Conservation (phyloP, 345 rosid species). For the Aurinia saxatilis region DNA sequence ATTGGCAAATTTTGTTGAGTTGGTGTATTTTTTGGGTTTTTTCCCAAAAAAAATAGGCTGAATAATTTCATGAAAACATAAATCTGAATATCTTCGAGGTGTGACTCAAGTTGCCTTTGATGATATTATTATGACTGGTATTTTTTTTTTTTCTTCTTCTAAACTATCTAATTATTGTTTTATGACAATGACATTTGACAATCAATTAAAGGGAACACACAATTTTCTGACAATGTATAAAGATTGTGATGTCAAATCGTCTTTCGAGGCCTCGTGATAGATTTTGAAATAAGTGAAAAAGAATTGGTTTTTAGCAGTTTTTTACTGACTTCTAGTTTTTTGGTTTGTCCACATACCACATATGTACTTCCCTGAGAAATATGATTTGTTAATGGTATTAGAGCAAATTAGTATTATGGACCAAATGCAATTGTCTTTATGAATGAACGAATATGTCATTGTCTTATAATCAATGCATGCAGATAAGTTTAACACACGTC, state of each 20-base stretch:
- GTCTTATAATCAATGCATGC: neutral
- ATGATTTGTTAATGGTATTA: too few relatives aligned
- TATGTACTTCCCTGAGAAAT: neutral
- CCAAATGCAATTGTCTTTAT: too few relatives aligned
- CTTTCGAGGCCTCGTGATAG: neutral
- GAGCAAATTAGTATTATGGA: too few relatives aligned
- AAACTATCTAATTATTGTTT: too few relatives aligned
- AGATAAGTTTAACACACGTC: neutral
- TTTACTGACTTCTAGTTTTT: neutral
- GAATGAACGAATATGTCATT: neutral
- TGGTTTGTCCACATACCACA: neutral
- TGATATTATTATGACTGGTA: too few relatives aligned
- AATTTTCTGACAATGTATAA: neutral
- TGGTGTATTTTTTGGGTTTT: too few relatives aligned
- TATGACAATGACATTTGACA: neutral
- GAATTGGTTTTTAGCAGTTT: neutral
- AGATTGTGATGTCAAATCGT: neutral
- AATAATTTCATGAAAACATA: neutral
- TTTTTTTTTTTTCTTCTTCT: too few relatives aligned
- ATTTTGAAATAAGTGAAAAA: neutral
- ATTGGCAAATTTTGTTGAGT: too few relatives aligned
- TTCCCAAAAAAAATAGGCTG: too few relatives aligned
- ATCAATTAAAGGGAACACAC: neutral
- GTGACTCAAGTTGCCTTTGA: neutral
- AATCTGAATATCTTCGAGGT: neutral